phyloP scores from a whole-genome alignment of 2,329 filamentous ascomycete genomes.

The Zarea fungicola region DNA sequence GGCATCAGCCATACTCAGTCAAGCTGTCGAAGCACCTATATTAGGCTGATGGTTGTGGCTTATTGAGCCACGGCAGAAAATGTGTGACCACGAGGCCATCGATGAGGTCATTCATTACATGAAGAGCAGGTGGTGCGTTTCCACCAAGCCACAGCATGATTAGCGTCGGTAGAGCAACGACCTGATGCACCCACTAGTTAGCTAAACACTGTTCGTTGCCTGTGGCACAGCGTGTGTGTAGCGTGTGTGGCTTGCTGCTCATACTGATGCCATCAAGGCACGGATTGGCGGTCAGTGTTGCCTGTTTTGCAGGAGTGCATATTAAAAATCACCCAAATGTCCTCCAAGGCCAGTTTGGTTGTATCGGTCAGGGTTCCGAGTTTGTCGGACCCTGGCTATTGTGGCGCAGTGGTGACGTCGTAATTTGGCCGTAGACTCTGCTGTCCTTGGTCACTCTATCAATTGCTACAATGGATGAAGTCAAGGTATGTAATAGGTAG shows the following conservation, averaged over 20 bases:
- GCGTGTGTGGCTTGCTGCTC: conserved; percentile 9
- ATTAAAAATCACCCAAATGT: background rate
- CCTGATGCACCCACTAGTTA: no score
- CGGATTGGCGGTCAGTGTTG: background rate
- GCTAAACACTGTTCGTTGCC: no score
- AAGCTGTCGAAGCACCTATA: conserved; percentile 4
- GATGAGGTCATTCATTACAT: conserved; percentile 13
- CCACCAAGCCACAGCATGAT: conserved; percentile 5
- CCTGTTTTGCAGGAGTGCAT: background rate
- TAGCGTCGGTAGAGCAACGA: background rate
- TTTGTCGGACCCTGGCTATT: background rate
- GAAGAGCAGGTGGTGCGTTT: background rate
- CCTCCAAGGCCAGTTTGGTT: background rate
- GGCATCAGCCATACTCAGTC: conserved; percentile 8
- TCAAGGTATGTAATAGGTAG: no score
- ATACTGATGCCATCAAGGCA: background rate
- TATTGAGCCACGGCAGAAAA: conserved; percentile 1
- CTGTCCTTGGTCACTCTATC: no score
- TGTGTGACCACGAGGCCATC: conserved; percentile 11
- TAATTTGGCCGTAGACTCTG: background rate
- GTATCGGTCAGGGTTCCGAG: conserved; percentile 5
- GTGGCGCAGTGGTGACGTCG: conserved; percentile 6
- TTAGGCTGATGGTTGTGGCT: conserved; percentile 3
- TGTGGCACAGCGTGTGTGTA: background rate
- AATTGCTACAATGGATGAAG: no score